These are phyloP conservation scores for Cicer yamashitae DNA, from an alignment of 306 rosid genomes.

Conservation along the genomic window DNA sequence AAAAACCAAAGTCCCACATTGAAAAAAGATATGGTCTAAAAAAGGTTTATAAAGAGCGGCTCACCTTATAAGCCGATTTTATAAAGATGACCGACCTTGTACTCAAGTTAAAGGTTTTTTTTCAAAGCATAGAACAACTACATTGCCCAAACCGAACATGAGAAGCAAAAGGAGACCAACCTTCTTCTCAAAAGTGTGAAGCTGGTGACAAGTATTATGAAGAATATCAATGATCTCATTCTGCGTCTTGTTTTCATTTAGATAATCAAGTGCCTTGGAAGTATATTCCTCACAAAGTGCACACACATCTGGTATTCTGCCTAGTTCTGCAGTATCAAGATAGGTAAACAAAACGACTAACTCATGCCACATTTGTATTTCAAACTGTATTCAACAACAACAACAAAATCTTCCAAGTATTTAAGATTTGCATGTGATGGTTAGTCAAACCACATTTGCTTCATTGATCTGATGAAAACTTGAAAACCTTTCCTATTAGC, in stretches of 20 bases:
- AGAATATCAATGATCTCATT: conserved; percentile 64
- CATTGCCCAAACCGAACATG: conserved; percentile 2
- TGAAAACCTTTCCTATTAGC: background rate
- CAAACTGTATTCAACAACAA: background rate
- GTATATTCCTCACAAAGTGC: conserved; percentile 78
- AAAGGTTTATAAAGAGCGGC: no score
- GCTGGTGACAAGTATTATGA: conserved; percentile 55
- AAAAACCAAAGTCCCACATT: no score
- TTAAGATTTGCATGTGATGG: background rate
- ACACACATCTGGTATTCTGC: conserved; percentile 59
- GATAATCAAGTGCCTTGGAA: conserved; percentile 68
- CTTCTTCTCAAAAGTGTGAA: conserved; percentile 57
- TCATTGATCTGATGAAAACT: background rate
- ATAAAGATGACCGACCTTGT: no score
- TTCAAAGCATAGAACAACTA: background rate
- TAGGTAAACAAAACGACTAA: conserved; percentile 7
- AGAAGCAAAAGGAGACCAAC: conserved; percentile 46
- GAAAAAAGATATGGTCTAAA: no score
- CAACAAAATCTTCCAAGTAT: background rate
- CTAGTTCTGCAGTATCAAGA: conserved; percentile 50
- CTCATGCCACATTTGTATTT: conserved; percentile 8
- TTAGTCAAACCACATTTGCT: background rate
- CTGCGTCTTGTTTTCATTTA: conserved; percentile 72
- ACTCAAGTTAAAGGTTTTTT: no score
- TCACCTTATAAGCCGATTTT: no score